A percentile compares a stretch with the other conserved stretches of the same genome.
Evolutionary conservation across 192 early-diverging fungal genomes (phyloP).

Genomic region (Umbelopsis isabellina): DNA sequence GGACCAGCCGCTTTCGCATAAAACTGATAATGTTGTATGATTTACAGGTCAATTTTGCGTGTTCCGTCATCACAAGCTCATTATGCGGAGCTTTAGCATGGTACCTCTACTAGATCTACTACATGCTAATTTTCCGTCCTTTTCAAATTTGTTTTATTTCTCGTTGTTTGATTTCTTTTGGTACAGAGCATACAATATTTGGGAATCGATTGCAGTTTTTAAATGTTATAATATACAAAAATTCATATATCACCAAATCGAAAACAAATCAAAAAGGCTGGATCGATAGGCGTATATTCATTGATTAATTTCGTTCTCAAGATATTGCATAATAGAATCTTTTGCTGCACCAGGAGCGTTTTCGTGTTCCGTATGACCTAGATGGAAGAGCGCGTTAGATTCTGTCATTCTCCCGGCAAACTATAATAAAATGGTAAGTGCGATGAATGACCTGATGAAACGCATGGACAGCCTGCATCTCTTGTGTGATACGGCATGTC

Average conservation of each 20-base stretch:
- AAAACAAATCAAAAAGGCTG: background rate
- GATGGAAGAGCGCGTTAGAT: background rate
- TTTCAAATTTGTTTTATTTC: constrained; percentile 11
- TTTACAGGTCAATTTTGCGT: constrained; percentile 68
- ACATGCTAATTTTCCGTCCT: background rate
- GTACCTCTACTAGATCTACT: constrained; percentile 14
- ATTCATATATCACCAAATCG: background rate
- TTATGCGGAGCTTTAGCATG: constrained; percentile 42
- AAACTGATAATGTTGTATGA: background rate
- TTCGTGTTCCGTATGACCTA: constrained; percentile 32
- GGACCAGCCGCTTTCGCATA: background rate
- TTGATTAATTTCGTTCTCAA: background rate
- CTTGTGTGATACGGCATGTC: background rate
- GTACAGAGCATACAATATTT: background rate
- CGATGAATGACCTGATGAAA: constrained; percentile 32
- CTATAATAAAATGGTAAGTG: background rate
- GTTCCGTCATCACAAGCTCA: constrained; percentile 57
- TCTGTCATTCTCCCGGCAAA: background rate
- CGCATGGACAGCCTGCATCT: constrained; percentile 31
- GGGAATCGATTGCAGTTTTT: too few species aligned
- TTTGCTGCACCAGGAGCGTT: constrained; percentile 28
- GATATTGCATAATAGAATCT: constrained; percentile 17
- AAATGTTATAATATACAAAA: too few species aligned
- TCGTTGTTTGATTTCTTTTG: background rate
- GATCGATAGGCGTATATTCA: too few species aligned